These are phyloP conservation scores for Mycena chlorophos DNA, from an alignment of 768 basidiomycete species.

Conservation along the genomic window DNA sequence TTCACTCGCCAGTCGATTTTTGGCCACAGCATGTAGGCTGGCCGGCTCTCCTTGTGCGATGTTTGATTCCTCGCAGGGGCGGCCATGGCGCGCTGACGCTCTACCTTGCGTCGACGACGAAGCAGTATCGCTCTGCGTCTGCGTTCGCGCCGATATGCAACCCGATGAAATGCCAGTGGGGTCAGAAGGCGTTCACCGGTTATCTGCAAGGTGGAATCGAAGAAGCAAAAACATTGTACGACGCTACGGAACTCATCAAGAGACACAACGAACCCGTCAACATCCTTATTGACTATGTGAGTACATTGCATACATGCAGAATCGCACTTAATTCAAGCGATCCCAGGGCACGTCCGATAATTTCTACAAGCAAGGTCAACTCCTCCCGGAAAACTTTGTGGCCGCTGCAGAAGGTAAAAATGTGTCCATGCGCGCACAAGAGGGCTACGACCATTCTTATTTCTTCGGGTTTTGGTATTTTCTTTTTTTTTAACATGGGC, in stretches of 20 bases:
- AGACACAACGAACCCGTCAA: conserved; percentile 63
- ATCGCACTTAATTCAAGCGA: neutral
- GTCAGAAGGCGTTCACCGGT: conserved; percentile 84
- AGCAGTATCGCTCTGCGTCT: conserved; percentile 81
- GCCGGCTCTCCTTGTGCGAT: neutral
- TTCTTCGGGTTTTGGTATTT: conserved; percentile 59
- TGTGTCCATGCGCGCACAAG: conserved; percentile 76
- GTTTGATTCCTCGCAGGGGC: conserved; percentile 6
- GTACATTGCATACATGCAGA: conserved; percentile 22
- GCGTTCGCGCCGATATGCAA: conserved; percentile 89
- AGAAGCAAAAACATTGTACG: conserved; percentile 74
- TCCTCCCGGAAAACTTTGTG: conserved; percentile 87
- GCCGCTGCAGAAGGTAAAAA: conserved; percentile 75
- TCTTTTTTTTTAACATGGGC: neutral
- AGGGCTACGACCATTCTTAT: conserved; percentile 87
- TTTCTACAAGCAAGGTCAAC: conserved; percentile 83
- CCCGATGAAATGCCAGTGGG: conserved; percentile 87
- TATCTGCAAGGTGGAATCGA: conserved; percentile 77
- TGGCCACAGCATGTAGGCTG: conserved; percentile 82
- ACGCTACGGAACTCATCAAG: conserved; percentile 81
- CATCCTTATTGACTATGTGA: conserved; percentile 84
- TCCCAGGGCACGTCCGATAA: conserved; percentile 75
- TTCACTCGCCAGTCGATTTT: conserved; percentile 81
- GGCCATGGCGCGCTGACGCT: conserved; percentile 93
- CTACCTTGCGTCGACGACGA: conserved; percentile 74